A percentile compares a stretch with the other conserved stretches of the same genome.
Evolutionary conservation across 345 rosid species (phyloP).

Genomic region (Brassica juncea): DNA sequence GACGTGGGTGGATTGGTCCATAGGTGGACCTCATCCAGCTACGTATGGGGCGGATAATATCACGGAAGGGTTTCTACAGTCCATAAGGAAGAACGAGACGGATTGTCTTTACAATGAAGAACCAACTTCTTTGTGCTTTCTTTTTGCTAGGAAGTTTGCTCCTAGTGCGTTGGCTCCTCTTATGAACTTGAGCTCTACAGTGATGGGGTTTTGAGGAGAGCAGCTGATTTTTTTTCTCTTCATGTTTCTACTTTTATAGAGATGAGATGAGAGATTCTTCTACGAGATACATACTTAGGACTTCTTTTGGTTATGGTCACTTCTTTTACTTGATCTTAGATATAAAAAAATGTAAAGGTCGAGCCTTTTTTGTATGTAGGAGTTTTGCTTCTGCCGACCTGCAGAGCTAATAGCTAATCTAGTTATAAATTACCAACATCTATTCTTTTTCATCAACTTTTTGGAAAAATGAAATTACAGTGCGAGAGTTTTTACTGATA

Average conservation of each 20-base stretch:
- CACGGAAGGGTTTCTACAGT: slow-evolving; percentile 59
- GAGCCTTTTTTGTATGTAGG: not conserved
- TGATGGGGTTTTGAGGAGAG: slow-evolving; percentile 62
- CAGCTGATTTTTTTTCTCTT: not conserved
- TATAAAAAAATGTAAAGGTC: not conserved
- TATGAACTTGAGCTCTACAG: slow-evolving; percentile 65
- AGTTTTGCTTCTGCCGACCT: not conserved
- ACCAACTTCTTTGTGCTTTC: slow-evolving; percentile 64
- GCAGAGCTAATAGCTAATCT: slow-evolving; percentile 30
- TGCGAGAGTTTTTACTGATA: not conserved
- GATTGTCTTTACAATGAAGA: slow-evolving; percentile 66
- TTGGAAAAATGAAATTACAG: not conserved
- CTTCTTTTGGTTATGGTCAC: not conserved
- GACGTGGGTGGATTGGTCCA: slow-evolving; percentile 95
- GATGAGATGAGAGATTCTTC: slow-evolving; percentile 36
- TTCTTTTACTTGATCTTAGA: too few species aligned
- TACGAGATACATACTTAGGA: slow-evolving; percentile 20
- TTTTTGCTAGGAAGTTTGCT: slow-evolving; percentile 90
- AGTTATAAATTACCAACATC: slow-evolving; percentile 21
- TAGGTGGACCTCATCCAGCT: slow-evolving; percentile 88
- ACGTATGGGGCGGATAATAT: slow-evolving; percentile 52
- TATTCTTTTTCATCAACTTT: not conserved
- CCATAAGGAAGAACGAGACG: slow-evolving; percentile 64
- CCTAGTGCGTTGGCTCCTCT: slow-evolving; percentile 68
- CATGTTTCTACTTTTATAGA: not conserved